Percentiles rank a stretch among this genome's conserved stretches.
These are phyloP conservation scores for Aethionema arabicum DNA, from an alignment of 345 rosid species.

Conservation along the genomic window DNA sequence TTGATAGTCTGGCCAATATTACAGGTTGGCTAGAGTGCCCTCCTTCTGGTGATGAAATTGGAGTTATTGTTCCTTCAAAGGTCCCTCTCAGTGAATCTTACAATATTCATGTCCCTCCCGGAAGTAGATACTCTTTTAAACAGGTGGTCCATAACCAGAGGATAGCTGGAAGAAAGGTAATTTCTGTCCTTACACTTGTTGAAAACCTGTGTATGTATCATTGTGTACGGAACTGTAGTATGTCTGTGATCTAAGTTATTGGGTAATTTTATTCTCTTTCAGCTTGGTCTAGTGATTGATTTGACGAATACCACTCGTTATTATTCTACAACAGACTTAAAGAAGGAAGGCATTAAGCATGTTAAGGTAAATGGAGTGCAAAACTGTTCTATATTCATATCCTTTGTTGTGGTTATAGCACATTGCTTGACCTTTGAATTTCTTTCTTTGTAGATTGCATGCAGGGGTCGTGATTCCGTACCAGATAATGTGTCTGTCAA, in stretches of 20 bases:
- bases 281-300: conserved; percentile 99
- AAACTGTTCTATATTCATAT: not conserved
- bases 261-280: conserved; percentile 29
- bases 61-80: conserved; percentile 80
- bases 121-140: conserved; percentile 95
- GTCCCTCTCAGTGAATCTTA: conserved; percentile 88
- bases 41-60: conserved; percentile 67
- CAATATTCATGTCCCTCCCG: conserved; percentile 75
- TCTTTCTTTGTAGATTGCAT: conserved; percentile 64
- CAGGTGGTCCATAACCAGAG: conserved; percentile 79
- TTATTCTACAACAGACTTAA: conserved; percentile 69
- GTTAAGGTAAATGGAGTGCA: conserved; percentile 60
- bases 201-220: conserved; percentile 2
- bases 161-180: conserved; percentile 79
- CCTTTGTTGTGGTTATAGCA: conserved; percentile 1
- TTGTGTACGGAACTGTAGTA: not conserved
- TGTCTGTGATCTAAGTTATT: conserved; percentile 19
- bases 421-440: conserved; percentile 21
- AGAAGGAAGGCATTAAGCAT: conserved; percentile 80
- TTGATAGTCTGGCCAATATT: conserved; percentile 27
- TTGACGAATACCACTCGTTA: conserved; percentile 93
- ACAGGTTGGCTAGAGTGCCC: conserved; percentile 99
- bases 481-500: conserved; percentile 89
- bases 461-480: conserved; percentile 89
- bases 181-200: conserved; percentile 19